A percentile compares a stretch with the other conserved stretches of the same genome.
Conservation (phyloP, 495 filamentous ascomycete species). For the Aeminium ludgeri region DNA sequence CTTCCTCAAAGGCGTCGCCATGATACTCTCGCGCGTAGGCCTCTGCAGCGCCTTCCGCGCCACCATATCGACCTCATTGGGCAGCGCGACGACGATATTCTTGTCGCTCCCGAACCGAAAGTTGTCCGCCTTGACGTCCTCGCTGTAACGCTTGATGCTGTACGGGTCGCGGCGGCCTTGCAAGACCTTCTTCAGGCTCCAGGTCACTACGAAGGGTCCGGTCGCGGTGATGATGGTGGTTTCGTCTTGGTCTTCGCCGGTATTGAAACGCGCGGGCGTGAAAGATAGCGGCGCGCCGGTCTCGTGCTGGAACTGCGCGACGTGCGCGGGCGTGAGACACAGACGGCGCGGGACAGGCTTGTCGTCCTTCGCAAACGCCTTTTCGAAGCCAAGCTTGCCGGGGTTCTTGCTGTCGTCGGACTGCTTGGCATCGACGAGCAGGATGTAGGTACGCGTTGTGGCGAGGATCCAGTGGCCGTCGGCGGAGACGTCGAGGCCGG, state of each 20-base stretch:
- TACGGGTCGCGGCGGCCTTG: conserved; percentile 69
- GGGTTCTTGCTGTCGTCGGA: conserved; percentile 90
- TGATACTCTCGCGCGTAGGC: conserved; percentile 84
- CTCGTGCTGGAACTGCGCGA: conserved; percentile 93
- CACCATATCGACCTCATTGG: conserved; percentile 97
- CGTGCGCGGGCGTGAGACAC: conserved; percentile 68
- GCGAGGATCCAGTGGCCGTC: conserved; percentile 91
- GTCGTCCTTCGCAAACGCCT: conserved; percentile 72
- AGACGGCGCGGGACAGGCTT: conserved; percentile 91
- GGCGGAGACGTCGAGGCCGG: conserved; percentile 83
- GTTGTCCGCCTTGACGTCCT: conserved; percentile 96
- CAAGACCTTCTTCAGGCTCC: conserved; percentile 81
- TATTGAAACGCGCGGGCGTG: conserved; percentile 87
- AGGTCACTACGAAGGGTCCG: conserved; percentile 91
- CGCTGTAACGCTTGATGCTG: conserved; percentile 84
- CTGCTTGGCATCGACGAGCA: conserved; percentile 82
- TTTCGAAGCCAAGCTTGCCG: conserved; percentile 94
- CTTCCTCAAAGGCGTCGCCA: conserved; percentile 32
- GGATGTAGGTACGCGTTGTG: conserved; percentile 85
- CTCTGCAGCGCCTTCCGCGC: conserved; percentile 65
- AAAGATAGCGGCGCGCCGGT: conserved; percentile 73
- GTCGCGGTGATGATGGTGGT: conserved; percentile 94
- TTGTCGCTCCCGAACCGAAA: conserved; percentile 95
- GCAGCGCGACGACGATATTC: conserved; percentile 91
- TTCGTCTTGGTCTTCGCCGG: conserved; percentile 59